These are phyloP conservation scores for Coemansia sp. DNA, from an alignment of 371 early-diverging fungal species.

Conservation along the genomic window DNA sequence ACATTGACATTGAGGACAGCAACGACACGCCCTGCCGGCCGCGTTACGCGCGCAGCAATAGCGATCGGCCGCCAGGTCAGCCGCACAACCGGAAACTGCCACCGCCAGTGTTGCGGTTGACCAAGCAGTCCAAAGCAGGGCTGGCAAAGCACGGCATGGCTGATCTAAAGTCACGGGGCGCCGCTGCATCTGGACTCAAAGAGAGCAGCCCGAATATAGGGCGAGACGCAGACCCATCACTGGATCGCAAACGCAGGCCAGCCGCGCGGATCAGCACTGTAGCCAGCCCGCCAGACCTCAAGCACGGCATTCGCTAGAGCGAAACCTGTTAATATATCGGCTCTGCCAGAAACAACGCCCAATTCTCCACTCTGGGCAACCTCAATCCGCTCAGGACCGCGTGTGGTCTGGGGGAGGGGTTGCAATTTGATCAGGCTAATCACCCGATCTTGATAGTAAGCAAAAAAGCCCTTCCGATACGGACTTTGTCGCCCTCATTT, in stretches of 20 bases:
- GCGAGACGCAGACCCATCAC: background rate
- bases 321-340: too few relatives aligned
- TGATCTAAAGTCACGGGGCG: background rate
- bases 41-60: too few relatives aligned
- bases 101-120: background rate
- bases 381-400: too few relatives aligned
- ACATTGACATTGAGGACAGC: slow-evolving; percentile 1
- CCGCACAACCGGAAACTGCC: background rate
- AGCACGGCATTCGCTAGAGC: slow-evolving; percentile 17
- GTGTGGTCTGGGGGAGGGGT: too few relatives aligned
- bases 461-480: too few relatives aligned
- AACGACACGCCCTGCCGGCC: slow-evolving; percentile 1
- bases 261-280: background rate
- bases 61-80: background rate
- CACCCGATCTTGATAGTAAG: too few relatives aligned
- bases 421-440: too few relatives aligned
- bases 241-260: background rate
- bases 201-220: background rate
- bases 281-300: slow-evolving; percentile 24
- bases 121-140: background rate
- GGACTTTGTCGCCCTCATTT: too few relatives aligned
- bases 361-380: too few relatives aligned
- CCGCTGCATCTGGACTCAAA: background rate
- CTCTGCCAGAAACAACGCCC: too few relatives aligned
- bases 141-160: background rate